These are phyloP conservation scores for Dissoconium aciculare DNA, from an alignment of 2,329 filamentous ascomycete species.

Conservation along the genomic window DNA sequence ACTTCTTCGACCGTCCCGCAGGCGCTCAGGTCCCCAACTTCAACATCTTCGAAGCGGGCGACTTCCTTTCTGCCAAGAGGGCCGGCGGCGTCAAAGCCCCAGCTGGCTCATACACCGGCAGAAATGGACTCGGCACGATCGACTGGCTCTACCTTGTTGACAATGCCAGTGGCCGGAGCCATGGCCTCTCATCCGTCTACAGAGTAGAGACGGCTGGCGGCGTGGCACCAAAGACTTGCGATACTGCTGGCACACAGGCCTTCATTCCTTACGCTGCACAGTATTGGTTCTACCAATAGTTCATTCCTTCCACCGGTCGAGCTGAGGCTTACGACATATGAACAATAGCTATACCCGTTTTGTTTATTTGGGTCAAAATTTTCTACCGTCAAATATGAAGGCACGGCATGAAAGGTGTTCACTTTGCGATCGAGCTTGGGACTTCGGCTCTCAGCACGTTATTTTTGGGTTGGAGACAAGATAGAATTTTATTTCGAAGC, in stretches of 20 bases:
- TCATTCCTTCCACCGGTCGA: no score
- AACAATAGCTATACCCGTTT: no score
- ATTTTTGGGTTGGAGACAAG: no score
- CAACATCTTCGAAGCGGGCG: slow-evolving; percentile 34
- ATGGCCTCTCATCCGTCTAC: slow-evolving; percentile 32
- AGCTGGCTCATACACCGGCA: slow-evolving; percentile 23
- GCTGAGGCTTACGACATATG: no score
- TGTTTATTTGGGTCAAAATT: no score
- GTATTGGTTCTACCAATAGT: slow-evolving; percentile 33
- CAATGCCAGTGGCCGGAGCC: slow-evolving; percentile 21
- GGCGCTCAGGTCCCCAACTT: slow-evolving; percentile 42
- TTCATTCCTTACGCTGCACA: slow-evolving; percentile 33
- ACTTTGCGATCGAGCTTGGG: no score
- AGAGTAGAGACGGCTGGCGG: slow-evolving; percentile 36
- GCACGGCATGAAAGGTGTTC: no score
- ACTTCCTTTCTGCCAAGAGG: slow-evolving; percentile 36
- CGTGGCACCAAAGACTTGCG: slow-evolving; percentile 26
- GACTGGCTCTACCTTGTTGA: slow-evolving; percentile 34
- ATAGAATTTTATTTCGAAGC: no score
- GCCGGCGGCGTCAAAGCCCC: slow-evolving; percentile 39
- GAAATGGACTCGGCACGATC: slow-evolving; percentile 25
- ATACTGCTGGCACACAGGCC: slow-evolving; percentile 16
- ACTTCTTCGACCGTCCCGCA: slow-evolving; percentile 44
- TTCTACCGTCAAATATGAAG: no score
- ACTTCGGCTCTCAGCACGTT: no score